phyloP scores from a whole-genome alignment of 345 rosid species.

The Populus tremula region DNA sequence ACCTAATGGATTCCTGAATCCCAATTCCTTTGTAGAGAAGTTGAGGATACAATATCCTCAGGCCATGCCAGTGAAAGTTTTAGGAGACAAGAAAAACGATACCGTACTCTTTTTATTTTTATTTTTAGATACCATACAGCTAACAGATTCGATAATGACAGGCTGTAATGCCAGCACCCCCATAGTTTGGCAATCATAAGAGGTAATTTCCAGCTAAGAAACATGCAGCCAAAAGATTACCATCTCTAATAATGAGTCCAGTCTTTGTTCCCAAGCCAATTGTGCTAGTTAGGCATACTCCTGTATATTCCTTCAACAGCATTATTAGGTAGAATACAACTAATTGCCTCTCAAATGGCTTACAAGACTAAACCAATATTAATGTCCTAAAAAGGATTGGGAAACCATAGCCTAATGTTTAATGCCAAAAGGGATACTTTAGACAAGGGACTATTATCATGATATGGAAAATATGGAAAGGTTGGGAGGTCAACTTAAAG shows the following conservation, averaged over 20 bases:
- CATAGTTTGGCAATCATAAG: not conserved
- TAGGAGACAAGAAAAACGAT: not conserved
- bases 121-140: not conserved
- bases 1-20: too few relatives aligned
- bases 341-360: constrained; percentile 7
- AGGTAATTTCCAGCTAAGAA: not conserved
- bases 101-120: not conserved
- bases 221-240: not conserved
- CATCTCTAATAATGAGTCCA: constrained; percentile 1
- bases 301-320: not conserved
- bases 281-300: not conserved
- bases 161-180: not conserved
- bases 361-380: constrained; percentile 5
- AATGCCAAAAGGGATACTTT: not conserved
- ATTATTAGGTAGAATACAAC: constrained; percentile 2
- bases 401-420: not conserved
- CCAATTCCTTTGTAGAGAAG: not conserved
- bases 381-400: not conserved
- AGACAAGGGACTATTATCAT: not conserved
- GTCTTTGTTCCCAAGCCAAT: not conserved
- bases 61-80: not conserved
- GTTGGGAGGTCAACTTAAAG: constrained; percentile 35
- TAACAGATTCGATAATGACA: not conserved
- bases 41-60: not conserved
- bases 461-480: constrained; percentile 9